These are phyloP conservation scores for Pythium sukuiense DNA, from an alignment of 352 stramenopile genomes.

Conservation along the genomic window DNA sequence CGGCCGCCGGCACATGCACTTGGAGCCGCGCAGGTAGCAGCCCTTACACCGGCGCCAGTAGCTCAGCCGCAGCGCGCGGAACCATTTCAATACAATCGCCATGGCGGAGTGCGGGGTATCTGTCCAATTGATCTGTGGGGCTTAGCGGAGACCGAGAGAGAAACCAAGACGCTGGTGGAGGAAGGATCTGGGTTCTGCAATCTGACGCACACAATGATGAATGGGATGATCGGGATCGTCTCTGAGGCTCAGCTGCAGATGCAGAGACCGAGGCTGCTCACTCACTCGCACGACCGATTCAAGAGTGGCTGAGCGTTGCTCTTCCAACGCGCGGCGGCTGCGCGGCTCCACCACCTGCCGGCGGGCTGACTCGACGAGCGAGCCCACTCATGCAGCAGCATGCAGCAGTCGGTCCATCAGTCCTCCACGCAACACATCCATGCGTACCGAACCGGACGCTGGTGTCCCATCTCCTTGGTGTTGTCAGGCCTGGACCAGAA, in stretches of 20 bases:
- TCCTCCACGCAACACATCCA: constrained; percentile 2
- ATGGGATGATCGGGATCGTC: not conserved
- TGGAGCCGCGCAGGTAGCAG: constrained; percentile 59
- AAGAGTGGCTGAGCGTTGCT: constrained; percentile 5
- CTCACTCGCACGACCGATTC: not conserved
- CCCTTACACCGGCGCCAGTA: constrained; percentile 70
- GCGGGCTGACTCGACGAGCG: constrained; percentile 1
- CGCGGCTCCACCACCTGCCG: constrained; percentile 14
- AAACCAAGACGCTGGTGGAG: not conserved
- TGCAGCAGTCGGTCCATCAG: not conserved
- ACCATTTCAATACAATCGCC: constrained; percentile 54
- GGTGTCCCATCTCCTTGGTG: not conserved
- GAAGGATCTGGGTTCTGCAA: not conserved
- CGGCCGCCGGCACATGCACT: constrained; percentile 68
- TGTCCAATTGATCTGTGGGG: not conserved
- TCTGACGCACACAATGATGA: not conserved
- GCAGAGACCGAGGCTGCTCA: not conserved
- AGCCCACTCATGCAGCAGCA: not conserved
- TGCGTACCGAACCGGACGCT: not conserved
- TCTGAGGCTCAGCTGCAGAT: not conserved
- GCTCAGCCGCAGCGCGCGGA: constrained; percentile 62
- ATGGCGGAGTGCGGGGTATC: constrained; percentile 28
- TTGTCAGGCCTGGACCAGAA: not conserved
- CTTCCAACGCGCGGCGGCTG: constrained; percentile 6
- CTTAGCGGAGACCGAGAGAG: not conserved